Evolutionary conservation across 2,329 filamentous ascomycete genomes (phyloP), one percentile per base, ranked within the genome.

Genomic region (Aspergillus sp.): DNA sequence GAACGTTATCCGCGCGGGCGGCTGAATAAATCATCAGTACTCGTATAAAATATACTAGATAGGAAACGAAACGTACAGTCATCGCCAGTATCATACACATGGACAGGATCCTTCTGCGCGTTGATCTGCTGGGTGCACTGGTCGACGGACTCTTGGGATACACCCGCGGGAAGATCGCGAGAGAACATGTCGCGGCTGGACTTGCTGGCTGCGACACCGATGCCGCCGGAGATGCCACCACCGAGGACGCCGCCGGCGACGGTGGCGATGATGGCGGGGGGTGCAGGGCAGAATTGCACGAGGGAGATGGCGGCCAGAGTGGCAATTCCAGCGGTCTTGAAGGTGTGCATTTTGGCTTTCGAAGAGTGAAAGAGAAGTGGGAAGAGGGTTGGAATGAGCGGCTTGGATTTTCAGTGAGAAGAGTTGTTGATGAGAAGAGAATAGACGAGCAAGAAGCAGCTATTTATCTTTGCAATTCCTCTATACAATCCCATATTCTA

Each of bases 221-320:
- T 19, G 19, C 19, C 19, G 19, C 19, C 19, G 19, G 19, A 19
- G 19, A 19, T 19, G 19, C 43, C 33, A 13, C 32, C 43, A 19
- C 39, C 39, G 35, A 37, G 30, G 29, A 35, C 43, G 38, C 43
- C 43, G 11, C 43, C 28, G 10, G 33, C 38, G n/a, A 45, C 8
- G 19, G 39, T 33, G n/a, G 39, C 39, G 32, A 26, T 12, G 9
- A 37, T 9, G 19, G n/a, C 27, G 31, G 42, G 42, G 12, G 39
- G 43, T 32, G 39, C 39, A 7, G 43, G 43, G 30, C 26, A 27
- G 38, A 40, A 45, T 28, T 45, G 43, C 27, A 45, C 43, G 33
- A 26, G 10, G 7, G 43, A 45, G 38, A 45, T 29, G 27, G 40
- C 27, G 26, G 37, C 37, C n/a, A 36, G 7, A 26, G 27, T 12